phyloP scores from a whole-genome alignment of 2,329 filamentous ascomycete species.

The Tolypocladium album region DNA sequence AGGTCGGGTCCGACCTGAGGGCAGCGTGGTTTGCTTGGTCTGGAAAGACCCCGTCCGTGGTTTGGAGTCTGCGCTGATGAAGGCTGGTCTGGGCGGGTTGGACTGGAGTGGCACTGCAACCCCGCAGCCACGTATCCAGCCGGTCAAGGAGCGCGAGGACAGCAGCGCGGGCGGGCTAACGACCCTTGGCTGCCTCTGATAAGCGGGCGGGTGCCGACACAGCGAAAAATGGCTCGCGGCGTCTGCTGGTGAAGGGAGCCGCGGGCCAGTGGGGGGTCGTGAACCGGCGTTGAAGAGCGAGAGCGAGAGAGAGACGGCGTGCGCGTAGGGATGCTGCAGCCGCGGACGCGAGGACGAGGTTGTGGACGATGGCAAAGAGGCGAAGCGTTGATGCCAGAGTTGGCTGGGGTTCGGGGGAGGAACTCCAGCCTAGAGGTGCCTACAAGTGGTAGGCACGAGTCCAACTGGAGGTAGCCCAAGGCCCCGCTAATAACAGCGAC shows the following conservation, averaged over 20 bases:
- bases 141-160: background rate
- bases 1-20: background rate
- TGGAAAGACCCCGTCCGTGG: background rate
- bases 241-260: background rate
- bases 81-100: background rate
- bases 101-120: conserved; percentile 5
- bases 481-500: background rate
- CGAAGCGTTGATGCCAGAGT: conserved; percentile 2
- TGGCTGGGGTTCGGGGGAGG: background rate
- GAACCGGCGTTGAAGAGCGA: background rate
- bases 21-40: background rate
- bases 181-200: background rate
- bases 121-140: conserved; percentile 10
- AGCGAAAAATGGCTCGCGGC: conserved; percentile 6
- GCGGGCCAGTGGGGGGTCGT: conserved; percentile 1
- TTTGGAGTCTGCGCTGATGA: background rate
- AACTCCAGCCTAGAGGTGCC: background rate
- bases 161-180: background rate
- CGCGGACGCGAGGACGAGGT: background rate
- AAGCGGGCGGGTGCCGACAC: background rate
- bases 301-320: background rate
- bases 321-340: background rate
- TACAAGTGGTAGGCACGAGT: too few relatives aligned
- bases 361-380: conserved; percentile 5
- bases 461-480: too few relatives aligned